Conservation (phyloP, 1,284 basidiomycete genomes). For the Heterobasidion annosum region DNA sequence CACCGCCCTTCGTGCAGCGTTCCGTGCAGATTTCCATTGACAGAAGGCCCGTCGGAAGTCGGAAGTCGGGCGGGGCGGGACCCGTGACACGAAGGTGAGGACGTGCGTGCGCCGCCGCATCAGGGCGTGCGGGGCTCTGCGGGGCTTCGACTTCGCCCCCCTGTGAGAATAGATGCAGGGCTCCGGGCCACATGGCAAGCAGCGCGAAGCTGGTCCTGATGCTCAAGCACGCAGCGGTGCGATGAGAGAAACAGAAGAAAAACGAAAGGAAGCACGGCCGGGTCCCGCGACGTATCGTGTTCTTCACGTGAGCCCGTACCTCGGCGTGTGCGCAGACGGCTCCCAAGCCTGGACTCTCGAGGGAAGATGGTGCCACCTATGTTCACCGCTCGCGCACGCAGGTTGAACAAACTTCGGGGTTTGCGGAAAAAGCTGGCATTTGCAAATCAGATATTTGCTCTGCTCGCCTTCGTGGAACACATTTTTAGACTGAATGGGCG, state of each 20-base stretch:
- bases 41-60: not conserved
- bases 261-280: not conserved
- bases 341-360: not conserved
- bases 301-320: too few relatives aligned
- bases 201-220: not conserved
- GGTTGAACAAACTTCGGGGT: not conserved
- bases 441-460: not conserved
- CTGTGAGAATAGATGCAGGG: not conserved
- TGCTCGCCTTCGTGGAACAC: not conserved
- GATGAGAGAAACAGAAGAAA: not conserved
- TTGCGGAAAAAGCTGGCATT: not conserved
- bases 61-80: not conserved
- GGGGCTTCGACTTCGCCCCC: not conserved
- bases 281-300: not conserved
- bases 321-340: too few relatives aligned
- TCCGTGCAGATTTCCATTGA: not conserved
- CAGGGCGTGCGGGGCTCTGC: too few relatives aligned
- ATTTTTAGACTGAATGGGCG: too few relatives aligned
- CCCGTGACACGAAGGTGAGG: not conserved
- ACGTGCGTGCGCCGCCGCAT: not conserved
- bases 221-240: not conserved
- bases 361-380: not conserved
- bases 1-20: not conserved
- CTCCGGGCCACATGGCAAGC: not conserved
- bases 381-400: not conserved